Base-by-base conservation (phyloP, 495 filamentous ascomycete genomes). In the Penicillium nucicola region DNA sequence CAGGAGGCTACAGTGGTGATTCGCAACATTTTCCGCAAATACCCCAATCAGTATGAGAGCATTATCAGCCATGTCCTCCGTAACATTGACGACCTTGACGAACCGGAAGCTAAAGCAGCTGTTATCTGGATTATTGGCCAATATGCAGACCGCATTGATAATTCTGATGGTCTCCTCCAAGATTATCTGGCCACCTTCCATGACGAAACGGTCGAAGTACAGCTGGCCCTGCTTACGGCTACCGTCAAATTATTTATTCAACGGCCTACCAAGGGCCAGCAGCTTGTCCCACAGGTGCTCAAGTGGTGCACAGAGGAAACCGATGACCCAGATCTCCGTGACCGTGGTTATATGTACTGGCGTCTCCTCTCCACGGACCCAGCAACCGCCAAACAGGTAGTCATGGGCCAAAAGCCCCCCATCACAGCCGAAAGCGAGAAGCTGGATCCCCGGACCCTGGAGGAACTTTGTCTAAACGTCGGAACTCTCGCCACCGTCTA, bases 1-100 rank as follows among this genome's bases (percentile, higher is more conserved):
- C 93, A 99, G 68, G 93, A 99, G 71, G 93, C 93, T n/a, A 99
- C 95, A 0, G 93, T 99, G 19, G 93, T 99, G 15, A 99, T 99
- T 61, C 86, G 90, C 55, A 97, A 99, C 68, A 97, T 99, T 62
- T 97, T 99, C 80, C 84, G 93, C 51, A 97, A 97, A 69, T 99
- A 99, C 65, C 93, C 93, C 5, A 96, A 97, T 64, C 87, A 95
- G 65, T 99, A 99, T 67, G 93, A 99, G 70, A 88, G 85, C 50
- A 97, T 99, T 71, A 99, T 99, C 66, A 84, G 85, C 12, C 90
- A 90, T 6, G 82, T 99, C 1, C 97, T 95, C 72, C 88, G 96
- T 69, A 90, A 99, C 65, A 82, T 99, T 32, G 93, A 99, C 73
- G 92, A 90, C 6, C 79, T 99, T 20, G 93, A 99, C 64, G 93